Evolutionary conservation across 2,329 filamentous ascomycete species (phyloP).

Genomic region (Diaporthe batatas): DNA sequence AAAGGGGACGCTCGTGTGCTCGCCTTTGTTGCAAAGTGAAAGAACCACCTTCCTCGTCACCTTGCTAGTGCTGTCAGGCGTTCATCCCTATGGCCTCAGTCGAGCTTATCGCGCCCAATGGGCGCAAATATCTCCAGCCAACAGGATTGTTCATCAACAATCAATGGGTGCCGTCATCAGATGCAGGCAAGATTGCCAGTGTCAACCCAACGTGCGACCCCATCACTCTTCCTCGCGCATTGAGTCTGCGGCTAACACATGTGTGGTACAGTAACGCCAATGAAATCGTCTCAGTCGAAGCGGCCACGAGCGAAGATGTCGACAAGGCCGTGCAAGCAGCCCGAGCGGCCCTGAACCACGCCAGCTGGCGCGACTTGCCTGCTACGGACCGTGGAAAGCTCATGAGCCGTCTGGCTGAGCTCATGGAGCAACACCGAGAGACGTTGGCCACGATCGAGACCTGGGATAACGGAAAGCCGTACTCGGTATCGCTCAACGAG

Average conservation of each 20-base stretch:
- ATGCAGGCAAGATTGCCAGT: slow-evolving; percentile 72
- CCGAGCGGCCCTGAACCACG: slow-evolving; percentile 74
- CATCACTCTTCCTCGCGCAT: not conserved
- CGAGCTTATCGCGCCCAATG: slow-evolving; percentile 78
- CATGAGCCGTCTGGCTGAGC: slow-evolving; percentile 78
- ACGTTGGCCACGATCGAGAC: slow-evolving; percentile 70
- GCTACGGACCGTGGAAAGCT: slow-evolving; percentile 76
- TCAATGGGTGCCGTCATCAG: slow-evolving; percentile 78
- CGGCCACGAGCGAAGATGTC: slow-evolving; percentile 75
- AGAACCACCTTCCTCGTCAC: no score
- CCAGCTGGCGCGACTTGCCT: slow-evolving; percentile 76
- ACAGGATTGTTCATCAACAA: slow-evolving; percentile 88
- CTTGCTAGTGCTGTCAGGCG: no score
- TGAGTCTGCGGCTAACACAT: not conserved
- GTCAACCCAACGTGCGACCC: slow-evolving; percentile 76
- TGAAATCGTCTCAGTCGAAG: slow-evolving; percentile 78
- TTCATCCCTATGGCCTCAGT: not conserved
- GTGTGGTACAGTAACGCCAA: slow-evolving; percentile 62
- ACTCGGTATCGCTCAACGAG: slow-evolving; percentile 71
- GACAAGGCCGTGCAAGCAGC: slow-evolving; percentile 79
- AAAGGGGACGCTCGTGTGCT: no score
- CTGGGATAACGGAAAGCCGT: slow-evolving; percentile 81
- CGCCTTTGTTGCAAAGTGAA: not conserved
- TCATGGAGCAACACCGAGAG: slow-evolving; percentile 74
- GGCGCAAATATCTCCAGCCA: slow-evolving; percentile 77